These are phyloP conservation scores for Xylaria acuta DNA, from an alignment of 495 filamentous ascomycete species.

Conservation along the genomic window DNA sequence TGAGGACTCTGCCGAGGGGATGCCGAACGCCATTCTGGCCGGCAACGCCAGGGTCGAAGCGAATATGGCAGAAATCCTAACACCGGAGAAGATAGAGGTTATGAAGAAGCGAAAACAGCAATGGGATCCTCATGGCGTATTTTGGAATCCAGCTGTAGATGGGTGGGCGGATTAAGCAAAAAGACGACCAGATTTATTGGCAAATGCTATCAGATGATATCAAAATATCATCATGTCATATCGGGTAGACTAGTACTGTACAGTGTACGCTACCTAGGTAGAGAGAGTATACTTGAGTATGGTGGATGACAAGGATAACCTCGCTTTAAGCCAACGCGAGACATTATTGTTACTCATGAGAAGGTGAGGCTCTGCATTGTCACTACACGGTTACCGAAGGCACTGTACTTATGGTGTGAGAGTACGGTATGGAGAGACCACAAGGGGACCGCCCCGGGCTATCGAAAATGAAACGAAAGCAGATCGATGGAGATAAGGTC, in stretches of 20 bases:
- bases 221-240: neutral
- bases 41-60: slow-evolving; percentile 32
- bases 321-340: neutral
- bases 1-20: slow-evolving; percentile 32
- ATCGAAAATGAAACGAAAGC: neutral
- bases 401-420: neutral
- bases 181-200: neutral
- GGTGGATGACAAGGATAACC: neutral
- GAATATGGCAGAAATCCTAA: slow-evolving; percentile 35
- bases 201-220: slow-evolving; percentile 1
- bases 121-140: slow-evolving; percentile 25
- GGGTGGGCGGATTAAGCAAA: slow-evolving; percentile 1
- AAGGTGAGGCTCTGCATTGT: neutral
- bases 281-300: neutral
- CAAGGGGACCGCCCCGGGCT: no score
- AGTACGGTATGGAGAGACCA: no score
- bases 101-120: slow-evolving; percentile 21
- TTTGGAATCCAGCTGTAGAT: slow-evolving; percentile 28
- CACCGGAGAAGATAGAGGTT: slow-evolving; percentile 34
- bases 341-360: neutral
- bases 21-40: slow-evolving; percentile 38
- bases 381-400: neutral
- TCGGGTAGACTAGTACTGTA: neutral
- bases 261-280: no score
- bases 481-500: neutral